These are phyloP conservation scores for Geranomyces michiganensis DNA, from an alignment of 192 early-diverging fungal genomes.

Conservation along the genomic window DNA sequence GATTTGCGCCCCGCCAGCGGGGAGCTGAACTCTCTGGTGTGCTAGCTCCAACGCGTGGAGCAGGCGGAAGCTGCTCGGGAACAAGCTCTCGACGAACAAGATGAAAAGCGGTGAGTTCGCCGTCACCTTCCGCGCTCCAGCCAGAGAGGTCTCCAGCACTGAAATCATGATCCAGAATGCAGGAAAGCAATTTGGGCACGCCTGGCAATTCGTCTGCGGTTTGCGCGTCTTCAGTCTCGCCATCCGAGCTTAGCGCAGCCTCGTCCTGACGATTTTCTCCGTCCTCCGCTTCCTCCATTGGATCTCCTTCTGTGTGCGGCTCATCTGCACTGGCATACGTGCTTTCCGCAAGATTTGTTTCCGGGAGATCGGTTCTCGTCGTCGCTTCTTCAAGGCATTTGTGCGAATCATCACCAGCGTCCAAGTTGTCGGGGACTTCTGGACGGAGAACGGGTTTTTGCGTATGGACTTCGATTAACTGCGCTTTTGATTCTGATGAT, in stretches of 20 bases:
- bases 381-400: not conserved
- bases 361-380: not conserved
- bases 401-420: not conserved
- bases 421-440: not conserved
- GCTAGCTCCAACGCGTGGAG: not conserved
- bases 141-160: constrained; percentile 1
- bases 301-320: not conserved
- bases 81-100: not conserved
- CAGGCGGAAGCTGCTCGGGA: not conserved
- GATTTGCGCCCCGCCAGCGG: constrained; percentile 12
- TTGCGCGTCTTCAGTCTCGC: not conserved
- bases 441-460: not conserved
- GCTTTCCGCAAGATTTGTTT: not conserved
- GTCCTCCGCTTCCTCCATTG: not conserved
- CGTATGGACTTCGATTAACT: not conserved
- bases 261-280: not conserved
- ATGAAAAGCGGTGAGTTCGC: constrained; percentile 7
- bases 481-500: not conserved
- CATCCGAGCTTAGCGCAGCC: not conserved
- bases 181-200: not conserved
- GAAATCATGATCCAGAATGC: constrained; percentile 14
- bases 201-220: not conserved
- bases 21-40: not conserved
- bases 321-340: not conserved
- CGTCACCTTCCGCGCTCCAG: constrained; percentile 10